phyloP scores from a whole-genome alignment of 2,329 filamentous ascomycete species.

The Albophoma yamanashiensis region DNA sequence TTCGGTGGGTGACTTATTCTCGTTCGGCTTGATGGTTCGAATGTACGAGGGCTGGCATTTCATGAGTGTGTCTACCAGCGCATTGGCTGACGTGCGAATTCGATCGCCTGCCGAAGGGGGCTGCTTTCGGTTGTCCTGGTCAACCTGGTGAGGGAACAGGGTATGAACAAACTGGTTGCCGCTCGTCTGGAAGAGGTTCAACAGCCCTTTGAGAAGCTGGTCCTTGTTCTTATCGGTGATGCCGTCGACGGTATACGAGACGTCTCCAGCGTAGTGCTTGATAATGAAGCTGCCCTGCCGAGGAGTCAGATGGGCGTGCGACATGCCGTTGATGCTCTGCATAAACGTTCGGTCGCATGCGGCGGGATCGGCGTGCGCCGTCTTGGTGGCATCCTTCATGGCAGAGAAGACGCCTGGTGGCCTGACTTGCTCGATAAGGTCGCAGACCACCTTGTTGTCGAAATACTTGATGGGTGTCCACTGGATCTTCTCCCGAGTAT shows the following conservation, averaged over 20 bases:
- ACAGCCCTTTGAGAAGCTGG: constrained; percentile 83
- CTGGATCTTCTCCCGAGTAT: constrained; percentile 88
- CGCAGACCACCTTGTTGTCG: constrained; percentile 98
- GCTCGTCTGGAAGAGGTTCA: constrained; percentile 77
- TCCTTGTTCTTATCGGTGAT: constrained; percentile 99
- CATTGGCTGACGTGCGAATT: constrained; percentile 90
- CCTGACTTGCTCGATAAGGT: constrained; percentile 84
- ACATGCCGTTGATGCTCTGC: constrained; percentile 81
- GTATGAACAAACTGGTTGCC: constrained; percentile 78
- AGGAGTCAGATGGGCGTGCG: constrained; percentile 82
- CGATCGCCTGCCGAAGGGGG: constrained; percentile 94
- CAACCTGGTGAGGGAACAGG: constrained; percentile 84
- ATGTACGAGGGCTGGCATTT: constrained; percentile 97
- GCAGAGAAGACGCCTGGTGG: constrained; percentile 91
- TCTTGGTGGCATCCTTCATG: constrained; percentile 95
- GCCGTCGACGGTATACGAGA: constrained; percentile 85
- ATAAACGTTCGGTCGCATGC: constrained; percentile 96
- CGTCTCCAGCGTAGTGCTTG: constrained; percentile 97
- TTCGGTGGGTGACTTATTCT: constrained; percentile 92
- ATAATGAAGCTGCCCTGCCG: constrained; percentile 95
- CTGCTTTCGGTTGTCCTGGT: constrained; percentile 89
- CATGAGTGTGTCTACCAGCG: constrained; percentile 90
- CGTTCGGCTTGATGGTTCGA: constrained; percentile 97
- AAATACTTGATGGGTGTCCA: constrained; percentile 99
- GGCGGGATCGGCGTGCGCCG: constrained; percentile 89